phyloP scores from a whole-genome alignment of 2,329 filamentous ascomycete genomes.

The Pestalotiopsis fici region DNA sequence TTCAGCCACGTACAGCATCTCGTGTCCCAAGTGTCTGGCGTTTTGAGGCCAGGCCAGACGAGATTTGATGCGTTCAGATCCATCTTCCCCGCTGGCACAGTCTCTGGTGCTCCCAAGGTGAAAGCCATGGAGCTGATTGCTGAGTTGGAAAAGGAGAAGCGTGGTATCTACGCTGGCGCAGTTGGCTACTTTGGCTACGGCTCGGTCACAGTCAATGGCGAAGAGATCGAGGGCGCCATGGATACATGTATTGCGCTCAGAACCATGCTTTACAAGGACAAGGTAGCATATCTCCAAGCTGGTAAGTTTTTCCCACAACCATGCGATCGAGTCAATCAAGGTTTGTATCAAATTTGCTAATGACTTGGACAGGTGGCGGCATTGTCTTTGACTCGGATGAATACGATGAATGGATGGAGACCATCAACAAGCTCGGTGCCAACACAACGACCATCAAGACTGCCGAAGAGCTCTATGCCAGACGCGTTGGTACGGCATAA shows the following conservation, averaged over 20 bases:
- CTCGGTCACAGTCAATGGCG: constrained; percentile 64
- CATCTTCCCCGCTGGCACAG: constrained; percentile 96
- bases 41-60: constrained; percentile 80
- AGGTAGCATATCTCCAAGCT: constrained; percentile 87
- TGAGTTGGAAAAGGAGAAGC: constrained; percentile 90
- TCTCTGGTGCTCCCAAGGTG: constrained; percentile 94
- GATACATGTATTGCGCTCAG: constrained; percentile 80
- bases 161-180: constrained; percentile 92
- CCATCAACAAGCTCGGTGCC: constrained; percentile 88
- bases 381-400: constrained; percentile 94
- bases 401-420: constrained; percentile 92
- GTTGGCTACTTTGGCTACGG: constrained; percentile 96
- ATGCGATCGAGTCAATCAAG: neutral
- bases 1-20: constrained; percentile 98
- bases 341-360: neutral
- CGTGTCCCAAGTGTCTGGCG: constrained; percentile 90
- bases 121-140: constrained; percentile 96
- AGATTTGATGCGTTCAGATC: constrained; percentile 94
- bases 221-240: constrained; percentile 79
- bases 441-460: constrained; percentile 87
- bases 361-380: constrained; percentile 62
- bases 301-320: constrained; percentile 38
- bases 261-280: constrained; percentile 94
- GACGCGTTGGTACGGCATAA: constrained; percentile 14
- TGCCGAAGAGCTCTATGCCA: constrained; percentile 69